Conservation (phyloP, 2,329 filamentous ascomycete genomes). For the Fusarium sambucinum region DNA sequence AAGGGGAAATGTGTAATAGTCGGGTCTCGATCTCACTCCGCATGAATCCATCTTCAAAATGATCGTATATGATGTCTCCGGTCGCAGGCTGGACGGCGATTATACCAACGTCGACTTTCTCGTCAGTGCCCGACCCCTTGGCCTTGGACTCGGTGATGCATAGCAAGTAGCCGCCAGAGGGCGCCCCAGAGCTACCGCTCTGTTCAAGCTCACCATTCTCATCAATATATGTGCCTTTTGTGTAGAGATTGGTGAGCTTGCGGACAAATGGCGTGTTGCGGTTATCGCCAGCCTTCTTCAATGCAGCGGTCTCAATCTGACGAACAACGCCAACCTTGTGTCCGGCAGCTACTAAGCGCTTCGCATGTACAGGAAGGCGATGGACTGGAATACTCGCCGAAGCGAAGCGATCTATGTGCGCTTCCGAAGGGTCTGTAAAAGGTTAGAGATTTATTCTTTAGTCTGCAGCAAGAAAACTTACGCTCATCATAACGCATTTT, state of each 20-base stretch:
- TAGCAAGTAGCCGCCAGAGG: slow-evolving; percentile 85
- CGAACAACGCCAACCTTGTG: slow-evolving; percentile 96
- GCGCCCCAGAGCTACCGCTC: slow-evolving; percentile 57
- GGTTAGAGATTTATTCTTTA: slow-evolving; percentile 1
- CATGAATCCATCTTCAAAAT: slow-evolving; percentile 98
- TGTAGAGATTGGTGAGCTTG: slow-evolving; percentile 96
- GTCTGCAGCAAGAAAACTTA: slow-evolving; percentile 53
- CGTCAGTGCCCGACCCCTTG: slow-evolving; percentile 85
- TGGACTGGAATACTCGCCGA: slow-evolving; percentile 96
- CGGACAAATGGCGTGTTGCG: slow-evolving; percentile 91
- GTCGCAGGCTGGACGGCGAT: slow-evolving; percentile 95
- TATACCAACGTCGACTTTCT: slow-evolving; percentile 91
- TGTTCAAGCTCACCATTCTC: slow-evolving; percentile 84
- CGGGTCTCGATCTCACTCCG: slow-evolving; percentile 94
- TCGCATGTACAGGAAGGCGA: slow-evolving; percentile 91
- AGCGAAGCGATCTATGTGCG: slow-evolving; percentile 90
- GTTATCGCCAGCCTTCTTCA: slow-evolving; percentile 96
- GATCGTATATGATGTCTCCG: slow-evolving; percentile 94
- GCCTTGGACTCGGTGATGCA: slow-evolving; percentile 89
- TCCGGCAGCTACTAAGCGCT: slow-evolving; percentile 89
- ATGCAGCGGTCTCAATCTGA: slow-evolving; percentile 92
- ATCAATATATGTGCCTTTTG: slow-evolving; percentile 97
- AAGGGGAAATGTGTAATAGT: slow-evolving; percentile 94
- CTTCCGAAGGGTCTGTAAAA: slow-evolving; percentile 80
- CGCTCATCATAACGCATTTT: slow-evolving; percentile 95